Base-by-base conservation (phyloP, 2,329 filamentous ascomycete genomes). In the Knufia petricola region DNA sequence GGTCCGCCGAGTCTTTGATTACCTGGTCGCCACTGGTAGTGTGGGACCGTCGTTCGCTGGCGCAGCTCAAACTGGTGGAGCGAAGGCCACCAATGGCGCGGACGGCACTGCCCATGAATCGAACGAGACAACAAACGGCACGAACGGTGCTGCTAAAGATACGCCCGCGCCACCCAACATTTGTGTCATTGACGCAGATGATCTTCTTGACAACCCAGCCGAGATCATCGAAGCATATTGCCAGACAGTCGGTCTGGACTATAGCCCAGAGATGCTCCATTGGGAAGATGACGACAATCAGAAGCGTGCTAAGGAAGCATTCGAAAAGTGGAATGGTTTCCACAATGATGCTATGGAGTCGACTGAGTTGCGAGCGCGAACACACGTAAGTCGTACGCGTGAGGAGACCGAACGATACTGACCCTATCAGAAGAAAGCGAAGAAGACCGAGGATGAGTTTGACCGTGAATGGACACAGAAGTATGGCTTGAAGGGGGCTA, bases 321-420 rank as follows among this genome's bases (percentile, higher is more conserved):
- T 96, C 69, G 87, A 89, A 69, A 96, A 98, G 72, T 96, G 92
- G 92, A 85, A 82, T 58, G 92, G 92, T 9, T 96, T 94, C 70
- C 92, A 96, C 65, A 85, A 96, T 58, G 92, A 96, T 71, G 92
- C 88, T 12, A 86, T 96, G 59, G 74, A 85, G 57, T 94, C 86
- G 62, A 83, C 76, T 31, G 81, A 81, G 53, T 70, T 98, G 60
- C 83, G 82, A 63, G 79, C 85, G 3, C 63, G 69, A 54, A 49
- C 54, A 46, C 68, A 70, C 52, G 70, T 73, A 64, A 63, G 69
- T 59, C 9, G 24, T 26, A 3, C 17, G 8, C 8, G 15, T 23
- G 2, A 9, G 31, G 26, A 37, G 8, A 32, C 32, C 23, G 55
- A 36, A 59, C 61, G n/a, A 57, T 60, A 15, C 52, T 56, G 36